phyloP scores from a whole-genome alignment of 2,329 filamentous ascomycete genomes.

The Xylariaceae sp. region DNA sequence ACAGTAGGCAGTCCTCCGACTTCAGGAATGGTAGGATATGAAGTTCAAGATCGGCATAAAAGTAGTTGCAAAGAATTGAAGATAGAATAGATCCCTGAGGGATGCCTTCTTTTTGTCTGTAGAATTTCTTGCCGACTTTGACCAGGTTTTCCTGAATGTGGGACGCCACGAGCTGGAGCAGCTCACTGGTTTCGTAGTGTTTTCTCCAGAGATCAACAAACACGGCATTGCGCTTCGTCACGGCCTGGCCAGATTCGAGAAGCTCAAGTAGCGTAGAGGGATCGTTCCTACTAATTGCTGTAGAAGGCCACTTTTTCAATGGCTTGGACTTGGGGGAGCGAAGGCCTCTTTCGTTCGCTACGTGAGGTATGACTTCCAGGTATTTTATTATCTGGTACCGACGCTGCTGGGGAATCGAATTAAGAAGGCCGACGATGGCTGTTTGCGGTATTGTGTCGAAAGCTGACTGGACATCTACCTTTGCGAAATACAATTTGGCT shows the following conservation, averaged over 20 bases:
- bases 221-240: conserved; percentile 60
- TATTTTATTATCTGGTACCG: conserved; percentile 72
- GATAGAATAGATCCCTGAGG: conserved; percentile 91
- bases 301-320: conserved; percentile 47
- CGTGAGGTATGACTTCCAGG: conserved; percentile 52
- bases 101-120: conserved; percentile 83
- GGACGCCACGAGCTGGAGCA: conserved; percentile 68
- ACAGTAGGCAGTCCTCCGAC: conserved; percentile 56
- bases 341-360: conserved; percentile 34
- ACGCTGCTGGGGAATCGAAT: conserved; percentile 48
- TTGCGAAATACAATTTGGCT: conserved; percentile 73
- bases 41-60: conserved; percentile 83
- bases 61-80: conserved; percentile 86
- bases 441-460: conserved; percentile 94
- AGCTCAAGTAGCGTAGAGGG: conserved; percentile 39
- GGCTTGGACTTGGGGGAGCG: conserved; percentile 30
- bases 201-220: conserved; percentile 68
- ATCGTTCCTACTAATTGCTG: conserved; percentile 42
- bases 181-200: conserved; percentile 49
- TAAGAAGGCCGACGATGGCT: conserved; percentile 64
- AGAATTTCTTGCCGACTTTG: conserved; percentile 83
- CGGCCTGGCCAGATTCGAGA: conserved; percentile 36
- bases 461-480: conserved; percentile 85
- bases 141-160: conserved; percentile 85
- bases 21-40: conserved; percentile 64